Base-by-base conservation (phyloP, 73 alveolate species). In the Paramecium primaurelia region DNA sequence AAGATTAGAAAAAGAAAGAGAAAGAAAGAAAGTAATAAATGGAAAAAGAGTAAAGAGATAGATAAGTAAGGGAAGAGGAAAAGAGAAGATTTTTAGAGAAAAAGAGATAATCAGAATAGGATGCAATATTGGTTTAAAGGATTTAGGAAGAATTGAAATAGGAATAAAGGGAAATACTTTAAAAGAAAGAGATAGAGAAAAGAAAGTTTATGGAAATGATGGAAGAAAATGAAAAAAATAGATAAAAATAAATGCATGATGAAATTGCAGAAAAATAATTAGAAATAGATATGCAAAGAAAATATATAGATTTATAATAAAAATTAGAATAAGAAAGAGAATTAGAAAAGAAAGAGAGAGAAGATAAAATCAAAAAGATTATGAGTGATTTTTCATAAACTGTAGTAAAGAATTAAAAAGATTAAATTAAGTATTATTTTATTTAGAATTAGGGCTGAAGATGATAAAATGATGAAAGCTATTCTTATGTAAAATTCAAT, bases 41-140 rank as follows among this genome's bases (percentile, higher is more conserved):
- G 30, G 93, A 88, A 11, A 88, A 88, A 77, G 88, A 80, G 34
- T 60, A 69, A 71, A 88, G 93, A 88, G 93, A 88, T 71, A 88
- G 86, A 88, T 71, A 88, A 59, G 93, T 88, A 11, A 88, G 86
- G 71, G 93, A 88, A 26, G 93, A 88, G 68, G 86, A 88, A 26
- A 49, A 47, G 16, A 64, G 90, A 42, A 88, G 64, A 88, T 58
- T 40, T 16, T 49, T 40, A 20, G 93, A 88, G 71, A 88, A 88
- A 71, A 88, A 71, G 51, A 88, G 60, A 44, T 58, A 88, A 68
- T 69, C 73, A 42, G 93, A 88, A 69, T 71, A 68, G n/a, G 93
- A 88, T 44, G 93, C 93, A 6, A 30, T 88, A 42, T 80, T 88
- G 34, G 89, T 89, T 45, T 59, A 37, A 49, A 89, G 77, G 30